These are phyloP conservation scores for Jimgerdemannia lactiflua DNA, from an alignment of 192 early-diverging fungal species.

Conservation along the genomic window DNA sequence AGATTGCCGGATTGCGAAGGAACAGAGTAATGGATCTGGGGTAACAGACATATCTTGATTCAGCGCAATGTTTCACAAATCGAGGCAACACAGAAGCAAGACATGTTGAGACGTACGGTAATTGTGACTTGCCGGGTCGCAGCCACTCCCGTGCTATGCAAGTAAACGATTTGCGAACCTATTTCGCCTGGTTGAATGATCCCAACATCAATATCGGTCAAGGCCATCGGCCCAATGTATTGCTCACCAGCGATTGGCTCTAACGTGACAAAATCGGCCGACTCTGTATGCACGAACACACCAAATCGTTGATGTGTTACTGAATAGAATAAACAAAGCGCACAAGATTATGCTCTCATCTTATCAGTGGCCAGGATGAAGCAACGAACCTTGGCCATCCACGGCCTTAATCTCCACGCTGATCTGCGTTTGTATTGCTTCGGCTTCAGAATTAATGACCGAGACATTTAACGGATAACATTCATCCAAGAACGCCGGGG, in stretches of 20 bases:
- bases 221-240: neutral
- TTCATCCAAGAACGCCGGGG: slow-evolving; percentile 71
- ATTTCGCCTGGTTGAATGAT: slow-evolving; percentile 32
- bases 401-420: slow-evolving; percentile 57
- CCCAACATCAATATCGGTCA: slow-evolving; percentile 44
- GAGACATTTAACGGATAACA: slow-evolving; percentile 56
- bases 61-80: neutral
- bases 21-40: slow-evolving; percentile 37
- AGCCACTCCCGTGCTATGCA: slow-evolving; percentile 19
- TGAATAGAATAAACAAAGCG: too few species aligned
- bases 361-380: slow-evolving; percentile 6
- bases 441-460: slow-evolving; percentile 60
- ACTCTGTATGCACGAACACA: slow-evolving; percentile 17
- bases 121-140: slow-evolving; percentile 26
- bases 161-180: slow-evolving; percentile 20
- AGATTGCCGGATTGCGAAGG: slow-evolving; percentile 22
- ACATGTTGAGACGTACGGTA: slow-evolving; percentile 21
- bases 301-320: neutral
- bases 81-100: neutral
- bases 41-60: slow-evolving; percentile 1
- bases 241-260: slow-evolving; percentile 9
- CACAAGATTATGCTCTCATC: too few species aligned
- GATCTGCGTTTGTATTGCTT: slow-evolving; percentile 54
- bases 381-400: slow-evolving; percentile 34
- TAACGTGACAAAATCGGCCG: slow-evolving; percentile 14